phyloP scores from a whole-genome alignment of 306 rosid species.

The Purshia tridentata region DNA sequence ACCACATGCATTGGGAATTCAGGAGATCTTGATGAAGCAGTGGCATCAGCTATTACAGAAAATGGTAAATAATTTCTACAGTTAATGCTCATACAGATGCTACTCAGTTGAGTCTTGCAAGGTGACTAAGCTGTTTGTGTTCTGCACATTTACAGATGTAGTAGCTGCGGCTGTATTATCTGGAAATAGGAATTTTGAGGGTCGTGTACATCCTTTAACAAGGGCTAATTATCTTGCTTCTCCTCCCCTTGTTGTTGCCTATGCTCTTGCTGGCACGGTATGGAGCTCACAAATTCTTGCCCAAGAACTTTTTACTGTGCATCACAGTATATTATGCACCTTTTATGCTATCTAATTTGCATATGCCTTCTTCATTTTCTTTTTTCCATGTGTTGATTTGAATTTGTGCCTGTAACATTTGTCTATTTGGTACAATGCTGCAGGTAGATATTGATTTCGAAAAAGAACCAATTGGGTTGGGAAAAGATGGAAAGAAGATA shows the following conservation, averaged over 20 bases:
- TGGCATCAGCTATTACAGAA: conserved; percentile 80
- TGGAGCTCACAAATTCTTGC: conserved; percentile 33
- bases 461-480: conserved; percentile 69
- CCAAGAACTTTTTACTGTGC: neutral
- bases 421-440: conserved; percentile 17
- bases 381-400: neutral
- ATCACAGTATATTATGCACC: neutral
- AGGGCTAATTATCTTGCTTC: conserved; percentile 99
- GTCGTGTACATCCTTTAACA: conserved; percentile 93
- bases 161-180: conserved; percentile 97
- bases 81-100: conserved; percentile 16
- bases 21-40: conserved; percentile 85
- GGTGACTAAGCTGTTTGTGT: conserved; percentile 27
- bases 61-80: conserved; percentile 49
- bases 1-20: conserved; percentile 99
- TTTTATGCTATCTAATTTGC: neutral
- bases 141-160: conserved; percentile 50
- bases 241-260: conserved; percentile 98
- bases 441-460: conserved; percentile 93
- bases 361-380: neutral
- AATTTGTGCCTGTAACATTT: neutral
- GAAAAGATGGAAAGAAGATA: conserved; percentile 68
- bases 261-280: conserved; percentile 97
- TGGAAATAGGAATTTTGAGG: conserved; percentile 97
- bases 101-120: conserved; percentile 10